Base-by-base conservation (phyloP, 164 flowering plant species). In the Umbilicus rupestris region DNA sequence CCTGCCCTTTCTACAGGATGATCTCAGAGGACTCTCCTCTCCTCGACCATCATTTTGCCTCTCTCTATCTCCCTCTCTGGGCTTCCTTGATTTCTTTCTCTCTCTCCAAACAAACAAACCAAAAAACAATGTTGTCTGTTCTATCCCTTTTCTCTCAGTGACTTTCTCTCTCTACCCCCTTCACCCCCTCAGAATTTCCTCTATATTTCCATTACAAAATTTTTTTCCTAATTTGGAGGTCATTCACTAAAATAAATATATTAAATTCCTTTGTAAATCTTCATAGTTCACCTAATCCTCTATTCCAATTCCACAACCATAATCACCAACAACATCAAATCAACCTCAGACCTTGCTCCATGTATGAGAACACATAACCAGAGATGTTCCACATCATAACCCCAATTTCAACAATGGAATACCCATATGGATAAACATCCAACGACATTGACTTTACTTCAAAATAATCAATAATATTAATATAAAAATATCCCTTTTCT, bases 11-110 rank as follows among this genome's bases (percentile, higher is more conserved):
- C 55, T 66, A 47, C 73, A 47, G 73, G 78, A 78, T 71, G 80
- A 77, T 78, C 79, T 78, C 77, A 79, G 82, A 75, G 76, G 72
- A 42, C 33, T 26, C 60, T 31, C 59, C 50, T 74, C 76, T 73
- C 78, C 65, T 69, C 77, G 75, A 73, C 74, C 84, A 76, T 79
- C 68, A 68, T 74, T 69, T 22, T 59, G 68, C 68, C 62, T 70
- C 68, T 62, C 66, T 47, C 66, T 45, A 26, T 59, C 65, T 64
- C 52, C 59, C 59, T 67, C 47, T 67, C 41, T 55, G 63, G 29
- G 22, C 45, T 62, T 67, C 62, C 63, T n/a, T n/a, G 49, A 44
- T 67, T 12, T 39, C 12, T 17, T 22, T 55, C 45, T 64, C 62
- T 69, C 67, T 59, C 22, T 68, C 60, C 60, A 55, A 28, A 55